A percentile compares a stretch with the other conserved stretches of the same genome.
phyloP scores from a whole-genome alignment of 164 flowering plant species.

The Cinnamomum micranthum region DNA sequence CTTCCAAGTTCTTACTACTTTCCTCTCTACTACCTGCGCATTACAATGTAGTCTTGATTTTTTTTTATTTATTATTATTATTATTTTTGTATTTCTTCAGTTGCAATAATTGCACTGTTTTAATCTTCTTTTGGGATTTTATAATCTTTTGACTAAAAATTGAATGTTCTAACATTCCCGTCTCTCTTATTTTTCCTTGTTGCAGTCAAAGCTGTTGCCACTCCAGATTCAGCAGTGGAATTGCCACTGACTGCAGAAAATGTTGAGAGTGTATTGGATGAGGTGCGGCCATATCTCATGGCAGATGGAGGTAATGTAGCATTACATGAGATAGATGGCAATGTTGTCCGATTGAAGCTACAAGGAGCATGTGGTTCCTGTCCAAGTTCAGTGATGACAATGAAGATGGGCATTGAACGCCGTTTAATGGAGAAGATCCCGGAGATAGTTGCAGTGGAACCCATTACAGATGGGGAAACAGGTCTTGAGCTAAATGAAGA shows the following conservation, averaged over 20 bases:
- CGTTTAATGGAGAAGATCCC: constrained; percentile 96
- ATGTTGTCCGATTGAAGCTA: constrained; percentile 81
- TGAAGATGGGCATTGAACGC: constrained; percentile 95
- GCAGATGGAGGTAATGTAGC: constrained; percentile 97
- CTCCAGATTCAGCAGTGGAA: constrained; percentile 69
- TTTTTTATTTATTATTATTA: not conserved
- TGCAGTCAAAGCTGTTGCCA: constrained; percentile 80
- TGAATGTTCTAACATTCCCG: not conserved
- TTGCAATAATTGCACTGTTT: not conserved
- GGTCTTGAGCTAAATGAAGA: constrained; percentile 90
- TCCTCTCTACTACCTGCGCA: not conserved
- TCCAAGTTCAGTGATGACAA: constrained; percentile 88
- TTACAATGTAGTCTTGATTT: not conserved
- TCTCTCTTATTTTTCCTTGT: constrained; percentile 11
- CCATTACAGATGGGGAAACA: constrained; percentile 80
- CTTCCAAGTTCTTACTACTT: too few species aligned
- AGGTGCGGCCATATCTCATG: constrained; percentile 89
- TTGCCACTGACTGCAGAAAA: constrained; percentile 91
- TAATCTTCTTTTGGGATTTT: not conserved
- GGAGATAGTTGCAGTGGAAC: constrained; percentile 85
- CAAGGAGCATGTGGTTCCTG: constrained; percentile 99
- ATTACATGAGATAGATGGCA: constrained; percentile 93
- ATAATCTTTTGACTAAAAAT: not conserved
- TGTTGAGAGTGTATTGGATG: constrained; percentile 85
- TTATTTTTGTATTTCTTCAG: not conserved